Percentiles rank a stretch among this genome's conserved stretches.
Evolutionary conservation across 805 yeast species (phyloP).

Genomic region (Ogataea kodamae): DNA sequence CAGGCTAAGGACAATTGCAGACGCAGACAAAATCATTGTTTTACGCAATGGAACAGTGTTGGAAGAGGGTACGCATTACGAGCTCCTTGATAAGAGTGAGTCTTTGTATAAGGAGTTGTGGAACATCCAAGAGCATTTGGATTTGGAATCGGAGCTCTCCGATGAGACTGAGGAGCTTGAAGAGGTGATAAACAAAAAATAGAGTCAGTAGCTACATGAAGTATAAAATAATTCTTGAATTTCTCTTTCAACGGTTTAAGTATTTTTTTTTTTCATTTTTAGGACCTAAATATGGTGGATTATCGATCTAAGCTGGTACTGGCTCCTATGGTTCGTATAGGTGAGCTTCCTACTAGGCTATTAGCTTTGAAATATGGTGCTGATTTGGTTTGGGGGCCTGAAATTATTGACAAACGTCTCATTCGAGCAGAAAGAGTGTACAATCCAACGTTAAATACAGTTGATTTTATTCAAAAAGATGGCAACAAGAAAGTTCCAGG

Average conservation of each 20-base stretch:
- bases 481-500: constrained; percentile 43
- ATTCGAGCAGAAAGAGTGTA: constrained; percentile 62
- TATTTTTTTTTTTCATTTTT: too few species aligned
- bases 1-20: constrained; percentile 88
- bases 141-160: constrained; percentile 39
- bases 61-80: constrained; percentile 84
- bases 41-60: constrained; percentile 71
- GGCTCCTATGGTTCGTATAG: constrained; percentile 97
- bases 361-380: constrained; percentile 82
- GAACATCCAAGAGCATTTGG: constrained; percentile 85
- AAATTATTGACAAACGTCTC: constrained; percentile 83
- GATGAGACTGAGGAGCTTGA: constrained; percentile 18
- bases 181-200: constrained; percentile 1
- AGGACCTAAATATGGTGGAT: constrained; percentile 64
- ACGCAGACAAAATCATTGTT: constrained; percentile 89
- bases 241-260: too few species aligned
- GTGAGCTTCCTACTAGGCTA: constrained; percentile 88
- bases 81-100: constrained; percentile 47
- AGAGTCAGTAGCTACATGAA: neutral
- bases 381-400: constrained; percentile 96
- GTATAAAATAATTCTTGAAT: too few species aligned
- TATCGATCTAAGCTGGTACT: constrained; percentile 77
- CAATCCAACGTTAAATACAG: constrained; percentile 54
- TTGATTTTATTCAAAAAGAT: constrained; percentile 51
- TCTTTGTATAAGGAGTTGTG: constrained; percentile 80